A percentile compares a stretch with the other conserved stretches of the same genome.
These are phyloP conservation scores for Novymonas esmeraldas DNA, from an alignment of 208 protist species.

Conservation along the genomic window DNA sequence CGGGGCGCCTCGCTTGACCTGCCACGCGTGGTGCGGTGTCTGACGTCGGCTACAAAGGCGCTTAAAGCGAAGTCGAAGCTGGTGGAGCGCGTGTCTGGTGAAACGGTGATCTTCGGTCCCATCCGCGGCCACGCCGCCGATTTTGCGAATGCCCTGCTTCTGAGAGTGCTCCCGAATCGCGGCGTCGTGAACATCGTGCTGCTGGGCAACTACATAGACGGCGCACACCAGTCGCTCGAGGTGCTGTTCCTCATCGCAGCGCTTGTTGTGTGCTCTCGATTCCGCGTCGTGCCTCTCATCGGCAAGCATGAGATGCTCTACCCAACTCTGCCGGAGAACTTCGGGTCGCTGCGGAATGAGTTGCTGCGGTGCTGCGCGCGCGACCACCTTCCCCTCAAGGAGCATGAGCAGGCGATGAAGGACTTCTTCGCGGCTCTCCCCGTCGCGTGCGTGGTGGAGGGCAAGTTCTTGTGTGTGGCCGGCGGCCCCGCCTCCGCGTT, in stretches of 20 bases:
- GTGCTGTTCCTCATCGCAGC: slow-evolving; percentile 71
- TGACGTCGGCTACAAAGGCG: slow-evolving; percentile 17
- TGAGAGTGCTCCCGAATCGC: slow-evolving; percentile 39
- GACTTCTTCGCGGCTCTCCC: slow-evolving; percentile 67
- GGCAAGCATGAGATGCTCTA: slow-evolving; percentile 85
- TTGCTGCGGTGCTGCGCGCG: slow-evolving; percentile 46
- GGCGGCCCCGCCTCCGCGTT: slow-evolving; percentile 60
- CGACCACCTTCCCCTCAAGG: slow-evolving; percentile 37
- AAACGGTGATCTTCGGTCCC: slow-evolving; percentile 70
- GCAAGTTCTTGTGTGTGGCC: slow-evolving; percentile 73
- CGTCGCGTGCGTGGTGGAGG: slow-evolving; percentile 69
- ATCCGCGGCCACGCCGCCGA: slow-evolving; percentile 72
- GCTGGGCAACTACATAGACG: slow-evolving; percentile 88
- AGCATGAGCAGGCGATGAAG: slow-evolving; percentile 50
- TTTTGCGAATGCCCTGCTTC: slow-evolving; percentile 69
- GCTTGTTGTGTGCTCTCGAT: slow-evolving; percentile 54
- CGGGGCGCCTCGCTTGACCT: slow-evolving; percentile 15
- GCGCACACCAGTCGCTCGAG: slow-evolving; percentile 72
- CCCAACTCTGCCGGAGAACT: slow-evolving; percentile 63
- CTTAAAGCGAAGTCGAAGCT: slow-evolving; percentile 12
- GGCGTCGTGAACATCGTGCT: slow-evolving; percentile 55
- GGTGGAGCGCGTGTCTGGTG: slow-evolving; percentile 44
- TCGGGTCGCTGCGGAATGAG: slow-evolving; percentile 74
- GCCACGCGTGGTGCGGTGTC: slow-evolving; percentile 14
- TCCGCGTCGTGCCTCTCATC: slow-evolving; percentile 57